A percentile compares a stretch with the other conserved stretches of the same genome.
Conservation (phyloP, 352 stramenopile species). For the Globisporangium spinosum region DNA sequence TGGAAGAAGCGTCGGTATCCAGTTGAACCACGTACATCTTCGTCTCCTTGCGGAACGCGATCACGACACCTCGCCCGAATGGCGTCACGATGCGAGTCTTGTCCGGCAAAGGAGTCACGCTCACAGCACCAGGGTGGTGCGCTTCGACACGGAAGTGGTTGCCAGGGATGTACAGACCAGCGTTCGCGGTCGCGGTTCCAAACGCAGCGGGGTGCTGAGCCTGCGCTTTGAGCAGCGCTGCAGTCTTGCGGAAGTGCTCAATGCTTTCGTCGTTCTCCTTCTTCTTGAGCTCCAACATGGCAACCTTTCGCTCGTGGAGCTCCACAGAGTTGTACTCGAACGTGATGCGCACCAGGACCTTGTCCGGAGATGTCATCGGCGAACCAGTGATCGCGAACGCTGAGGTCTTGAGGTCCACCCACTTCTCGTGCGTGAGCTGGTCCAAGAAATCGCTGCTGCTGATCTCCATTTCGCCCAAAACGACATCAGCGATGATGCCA, state of each 20-base stretch:
- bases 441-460: conserved; percentile 49
- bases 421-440: conserved; percentile 50
- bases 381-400: conserved; percentile 21
- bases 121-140: conserved; percentile 69
- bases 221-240: conserved; percentile 41
- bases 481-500: conserved; percentile 59
- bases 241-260: conserved; percentile 54
- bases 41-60: conserved; percentile 63
- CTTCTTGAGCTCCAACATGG: conserved; percentile 47
- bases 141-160: conserved; percentile 58
- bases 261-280: conserved; percentile 64
- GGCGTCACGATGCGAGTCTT: conserved; percentile 72
- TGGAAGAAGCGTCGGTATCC: conserved; percentile 49
- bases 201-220: conserved; percentile 68
- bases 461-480: conserved; percentile 64
- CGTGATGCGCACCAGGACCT: conserved; percentile 51
- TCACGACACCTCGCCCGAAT: conserved; percentile 66
- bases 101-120: conserved; percentile 57
- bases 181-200: conserved; percentile 38
- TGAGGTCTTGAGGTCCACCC: conserved; percentile 47
- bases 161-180: conserved; percentile 73
- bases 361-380: conserved; percentile 23
- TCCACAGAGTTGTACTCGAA: conserved; percentile 57
- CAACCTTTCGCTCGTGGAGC: conserved; percentile 39
- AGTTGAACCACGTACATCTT: conserved; percentile 85